Evolutionary conservation across 768 basidiomycete genomes (phyloP), one percentile per base, ranked within the genome.

Genomic region (Lactarius sanguifluus): DNA sequence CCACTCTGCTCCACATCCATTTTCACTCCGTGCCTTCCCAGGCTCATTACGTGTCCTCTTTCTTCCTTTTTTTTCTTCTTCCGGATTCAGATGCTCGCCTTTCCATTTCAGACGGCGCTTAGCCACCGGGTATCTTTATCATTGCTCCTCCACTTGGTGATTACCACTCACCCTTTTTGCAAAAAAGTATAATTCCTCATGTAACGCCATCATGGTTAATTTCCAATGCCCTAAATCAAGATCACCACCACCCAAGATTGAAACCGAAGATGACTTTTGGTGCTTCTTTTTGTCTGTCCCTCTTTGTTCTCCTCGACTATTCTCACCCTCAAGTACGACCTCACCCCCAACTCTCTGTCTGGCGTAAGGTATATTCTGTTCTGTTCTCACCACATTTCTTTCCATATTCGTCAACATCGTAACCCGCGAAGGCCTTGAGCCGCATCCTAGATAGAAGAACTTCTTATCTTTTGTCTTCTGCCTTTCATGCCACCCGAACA

Each of bases 31-130:
- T 60, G 32, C 66, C 61, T 66, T 62, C 65, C 65, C 66, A 59
- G 16, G 60, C 34, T 34, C 58, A 67, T 67, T 67, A 67, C 66
- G 66, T 67, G 63, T 63, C 50, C 57, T 34, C 20, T 63, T 59
- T 52, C 20, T 52, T 41, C 41, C 60, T 18, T 59, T 54, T 61
- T 61, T 59, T 59, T 45, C 61, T 50, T 59, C 57, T 58, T 54
- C 57, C 66, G 61, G 59, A 59, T 30, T 5, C 58, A 30, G 63
- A 32, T 32, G 32, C 61, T 50, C 56, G 56, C 65, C 47, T 50
- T 66, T 66, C 65, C 65, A 62, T 66, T 62, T 60, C 41, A 36
- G 57, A 59, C 55, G 3, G 34, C n/a, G 36, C 36, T 54, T 25
- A 55, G 18, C 66, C 38, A n/a, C 52, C 45, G 58, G 52, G 16